phyloP scores from a whole-genome alignment of 495 filamentous ascomycete species.

The Hyaloscypha finlandica region DNA sequence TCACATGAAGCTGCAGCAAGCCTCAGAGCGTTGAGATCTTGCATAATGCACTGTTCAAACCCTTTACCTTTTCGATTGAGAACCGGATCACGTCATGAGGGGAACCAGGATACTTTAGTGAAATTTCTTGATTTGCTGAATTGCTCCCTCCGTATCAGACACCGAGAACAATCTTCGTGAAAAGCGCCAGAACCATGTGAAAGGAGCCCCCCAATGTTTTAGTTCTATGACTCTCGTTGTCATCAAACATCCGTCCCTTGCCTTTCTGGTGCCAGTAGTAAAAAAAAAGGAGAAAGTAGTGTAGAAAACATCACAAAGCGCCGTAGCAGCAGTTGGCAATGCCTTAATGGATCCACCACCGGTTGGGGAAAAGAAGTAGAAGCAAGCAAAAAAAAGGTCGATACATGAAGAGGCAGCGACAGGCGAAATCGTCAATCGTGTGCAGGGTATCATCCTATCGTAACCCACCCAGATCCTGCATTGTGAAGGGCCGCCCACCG shows the following conservation, averaged over 20 bases:
- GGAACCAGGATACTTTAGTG: neutral
- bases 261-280: conserved; percentile 6
- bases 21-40: neutral
- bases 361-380: conserved; percentile 12
- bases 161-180: conserved; percentile 5
- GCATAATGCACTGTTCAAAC: neutral
- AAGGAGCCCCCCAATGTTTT: conserved; percentile 19
- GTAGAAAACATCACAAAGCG: neutral
- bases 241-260: conserved; percentile 23
- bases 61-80: neutral
- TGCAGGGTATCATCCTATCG: conserved; percentile 31
- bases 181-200: conserved; percentile 15
- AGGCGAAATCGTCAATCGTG: conserved; percentile 32
- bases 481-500: conserved; percentile 27
- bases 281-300: neutral
- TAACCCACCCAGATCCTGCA: conserved; percentile 21
- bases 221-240: conserved; percentile 17
- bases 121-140: conserved; percentile 5
- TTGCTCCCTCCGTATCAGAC: conserved; percentile 6
- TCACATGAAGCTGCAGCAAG: neutral
- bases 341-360: neutral
- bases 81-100: neutral
- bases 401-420: conserved; percentile 31
- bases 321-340: conserved; percentile 6
- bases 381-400: conserved; percentile 17